Conservation (phyloP, 306 rosid species). For the Urtica urens region DNA sequence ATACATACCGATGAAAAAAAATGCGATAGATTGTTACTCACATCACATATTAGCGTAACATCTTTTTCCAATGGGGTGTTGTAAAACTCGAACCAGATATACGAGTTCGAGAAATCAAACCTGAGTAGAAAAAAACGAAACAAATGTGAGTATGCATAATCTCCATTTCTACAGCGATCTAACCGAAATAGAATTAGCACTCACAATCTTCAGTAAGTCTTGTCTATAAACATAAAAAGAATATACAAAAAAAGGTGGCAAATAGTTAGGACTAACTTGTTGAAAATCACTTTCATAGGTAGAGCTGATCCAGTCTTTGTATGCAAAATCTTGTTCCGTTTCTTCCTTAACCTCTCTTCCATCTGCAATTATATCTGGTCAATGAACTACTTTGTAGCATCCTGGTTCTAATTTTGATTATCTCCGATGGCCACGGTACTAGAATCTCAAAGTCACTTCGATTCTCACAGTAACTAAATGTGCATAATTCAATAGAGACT, state of each 20-base stretch:
- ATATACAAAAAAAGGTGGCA: background rate
- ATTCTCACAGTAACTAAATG: too few relatives aligned
- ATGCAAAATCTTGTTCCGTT: slow-evolving; percentile 73
- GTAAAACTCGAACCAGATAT: slow-evolving; percentile 83
- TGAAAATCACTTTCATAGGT: slow-evolving; percentile 62
- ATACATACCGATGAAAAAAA: background rate
- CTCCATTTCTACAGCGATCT: background rate
- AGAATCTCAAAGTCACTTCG: too few relatives aligned
- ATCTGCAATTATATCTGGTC: slow-evolving; percentile 40
- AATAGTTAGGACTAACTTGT: slow-evolving; percentile 45
- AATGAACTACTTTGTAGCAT: background rate
- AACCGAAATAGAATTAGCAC: background rate
- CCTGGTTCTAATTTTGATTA: background rate
- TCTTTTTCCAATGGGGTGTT: slow-evolving; percentile 71
- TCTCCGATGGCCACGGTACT: too few relatives aligned
- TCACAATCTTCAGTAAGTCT: background rate
- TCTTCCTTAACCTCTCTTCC: slow-evolving; percentile 78
- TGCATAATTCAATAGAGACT: too few relatives aligned
- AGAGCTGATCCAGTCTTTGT: slow-evolving; percentile 68
- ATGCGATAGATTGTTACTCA: too few relatives aligned
- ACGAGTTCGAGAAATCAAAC: slow-evolving; percentile 73
- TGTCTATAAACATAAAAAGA: background rate
- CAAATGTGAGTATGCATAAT: background rate
- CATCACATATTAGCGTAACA: slow-evolving; percentile 59
- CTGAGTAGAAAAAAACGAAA: slow-evolving; percentile 20